phyloP scores from a whole-genome alignment of 352 stramenopile species.

The Pythium sukuiense region DNA sequence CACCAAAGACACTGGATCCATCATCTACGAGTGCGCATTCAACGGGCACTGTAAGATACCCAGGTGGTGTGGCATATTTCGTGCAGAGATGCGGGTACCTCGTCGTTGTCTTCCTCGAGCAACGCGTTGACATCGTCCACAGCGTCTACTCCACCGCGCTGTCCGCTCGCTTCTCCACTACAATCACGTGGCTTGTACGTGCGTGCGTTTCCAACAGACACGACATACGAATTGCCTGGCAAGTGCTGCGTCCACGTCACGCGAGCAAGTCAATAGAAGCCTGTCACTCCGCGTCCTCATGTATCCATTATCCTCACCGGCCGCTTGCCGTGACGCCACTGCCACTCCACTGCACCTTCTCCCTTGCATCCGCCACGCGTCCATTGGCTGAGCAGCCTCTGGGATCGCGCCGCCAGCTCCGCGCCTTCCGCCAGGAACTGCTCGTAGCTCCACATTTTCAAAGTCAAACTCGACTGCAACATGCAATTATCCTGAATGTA shows the following conservation, averaged over 20 bases:
- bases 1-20: background rate
- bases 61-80: background rate
- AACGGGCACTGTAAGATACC: background rate
- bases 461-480: background rate
- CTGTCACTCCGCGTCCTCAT: background rate
- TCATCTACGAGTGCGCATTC: background rate
- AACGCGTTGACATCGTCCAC: slow-evolving; percentile 21
- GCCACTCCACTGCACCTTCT: slow-evolving; percentile 37
- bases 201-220: slow-evolving; percentile 47
- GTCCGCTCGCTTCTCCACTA: background rate
- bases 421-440: slow-evolving; percentile 50
- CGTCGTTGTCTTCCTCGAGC: slow-evolving; percentile 12
- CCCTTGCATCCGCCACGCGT: background rate
- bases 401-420: slow-evolving; percentile 41
- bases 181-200: background rate
- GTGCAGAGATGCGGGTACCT: background rate
- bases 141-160: background rate
- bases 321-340: slow-evolving; percentile 58
- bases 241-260: slow-evolving; percentile 40
- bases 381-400: slow-evolving; percentile 21
- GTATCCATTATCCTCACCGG: slow-evolving; percentile 29
- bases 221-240: slow-evolving; percentile 62
- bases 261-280: background rate
- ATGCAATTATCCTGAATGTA: background rate
- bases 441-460: slow-evolving; percentile 48